Evolutionary conservation across 202 grass and related monocot genomes (phyloP).

Genomic region (Digitaria exilis): DNA sequence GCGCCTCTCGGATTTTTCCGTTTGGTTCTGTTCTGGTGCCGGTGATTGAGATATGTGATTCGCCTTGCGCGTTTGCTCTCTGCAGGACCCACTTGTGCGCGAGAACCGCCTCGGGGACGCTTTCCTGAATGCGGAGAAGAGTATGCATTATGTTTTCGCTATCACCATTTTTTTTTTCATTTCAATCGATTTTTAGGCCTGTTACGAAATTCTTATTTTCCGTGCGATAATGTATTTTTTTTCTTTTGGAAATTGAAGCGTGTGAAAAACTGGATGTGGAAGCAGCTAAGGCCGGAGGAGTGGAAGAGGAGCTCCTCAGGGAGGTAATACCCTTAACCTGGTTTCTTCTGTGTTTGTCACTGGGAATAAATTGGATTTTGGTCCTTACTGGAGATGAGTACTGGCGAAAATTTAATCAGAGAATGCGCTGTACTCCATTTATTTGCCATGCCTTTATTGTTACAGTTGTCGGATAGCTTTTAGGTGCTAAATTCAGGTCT

Average conservation of each 20-base stretch:
- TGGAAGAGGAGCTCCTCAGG: conserved; percentile 56
- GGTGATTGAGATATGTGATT: neutral
- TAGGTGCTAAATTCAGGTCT: too few species aligned
- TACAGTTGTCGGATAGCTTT: too few species aligned
- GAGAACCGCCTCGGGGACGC: conserved; percentile 43
- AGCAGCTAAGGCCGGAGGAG: neutral
- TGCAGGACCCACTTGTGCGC: conserved; percentile 53
- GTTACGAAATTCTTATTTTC: neutral
- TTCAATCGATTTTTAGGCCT: neutral
- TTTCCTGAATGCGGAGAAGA: conserved; percentile 43
- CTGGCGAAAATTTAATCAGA: neutral
- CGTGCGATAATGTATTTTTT: neutral
- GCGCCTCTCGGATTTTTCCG: neutral
- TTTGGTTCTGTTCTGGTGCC: neutral
- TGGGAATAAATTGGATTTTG: neutral
- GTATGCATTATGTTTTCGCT: neutral
- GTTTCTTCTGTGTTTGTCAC: neutral
- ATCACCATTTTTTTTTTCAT: too few species aligned
- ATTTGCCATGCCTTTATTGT: too few species aligned
- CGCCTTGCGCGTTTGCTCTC: neutral
- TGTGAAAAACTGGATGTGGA: neutral
- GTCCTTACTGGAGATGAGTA: neutral
- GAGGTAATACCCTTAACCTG: conserved; percentile 57
- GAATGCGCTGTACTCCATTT: too few species aligned
- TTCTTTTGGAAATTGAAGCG: conserved; percentile 10